Evolutionary conservation across 371 early-diverging fungal genomes (phyloP).

Genomic region (Gilbertella persicaria): DNA sequence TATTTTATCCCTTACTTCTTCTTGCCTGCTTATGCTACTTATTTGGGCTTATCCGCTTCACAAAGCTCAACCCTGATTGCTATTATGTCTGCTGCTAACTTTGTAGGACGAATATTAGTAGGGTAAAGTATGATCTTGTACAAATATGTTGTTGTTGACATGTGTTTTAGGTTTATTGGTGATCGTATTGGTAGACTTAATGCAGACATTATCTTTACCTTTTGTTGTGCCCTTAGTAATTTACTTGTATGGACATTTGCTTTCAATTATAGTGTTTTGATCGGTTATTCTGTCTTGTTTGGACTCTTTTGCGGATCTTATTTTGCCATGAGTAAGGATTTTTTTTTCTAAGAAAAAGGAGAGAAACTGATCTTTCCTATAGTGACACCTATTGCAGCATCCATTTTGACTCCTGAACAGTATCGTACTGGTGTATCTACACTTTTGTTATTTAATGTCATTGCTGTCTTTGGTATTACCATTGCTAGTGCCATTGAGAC

Average conservation of each 20-base stretch:
- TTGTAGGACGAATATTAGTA: constrained; percentile 30
- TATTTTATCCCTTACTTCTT: constrained; percentile 40
- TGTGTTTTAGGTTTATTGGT: constrained; percentile 12
- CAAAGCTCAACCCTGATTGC: constrained; percentile 35
- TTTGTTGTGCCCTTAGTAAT: constrained; percentile 43
- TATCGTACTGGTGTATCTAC: constrained; percentile 35
- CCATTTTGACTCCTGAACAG: constrained; percentile 28
- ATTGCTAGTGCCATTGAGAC: constrained; percentile 37
- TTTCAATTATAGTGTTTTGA: constrained; percentile 33
- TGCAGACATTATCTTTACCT: constrained; percentile 47
- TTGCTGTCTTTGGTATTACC: constrained; percentile 31
- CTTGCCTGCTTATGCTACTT: constrained; percentile 34
- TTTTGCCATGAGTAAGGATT: constrained; percentile 18
- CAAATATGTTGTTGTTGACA: not conserved
- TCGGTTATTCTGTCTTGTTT: constrained; percentile 54
- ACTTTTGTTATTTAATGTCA: constrained; percentile 28
- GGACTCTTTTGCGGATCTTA: constrained; percentile 61
- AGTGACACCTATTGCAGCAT: constrained; percentile 39
- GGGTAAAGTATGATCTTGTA: no score
- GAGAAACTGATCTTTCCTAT: not conserved
- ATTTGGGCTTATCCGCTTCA: constrained; percentile 25
- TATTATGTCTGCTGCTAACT: constrained; percentile 28
- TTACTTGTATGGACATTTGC: constrained; percentile 66
- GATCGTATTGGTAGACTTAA: constrained; percentile 62
- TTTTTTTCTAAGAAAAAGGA: not conserved